Evolutionary conservation across 495 filamentous ascomycete species (phyloP).

Genomic region (Corynascus novoguineensis): DNA sequence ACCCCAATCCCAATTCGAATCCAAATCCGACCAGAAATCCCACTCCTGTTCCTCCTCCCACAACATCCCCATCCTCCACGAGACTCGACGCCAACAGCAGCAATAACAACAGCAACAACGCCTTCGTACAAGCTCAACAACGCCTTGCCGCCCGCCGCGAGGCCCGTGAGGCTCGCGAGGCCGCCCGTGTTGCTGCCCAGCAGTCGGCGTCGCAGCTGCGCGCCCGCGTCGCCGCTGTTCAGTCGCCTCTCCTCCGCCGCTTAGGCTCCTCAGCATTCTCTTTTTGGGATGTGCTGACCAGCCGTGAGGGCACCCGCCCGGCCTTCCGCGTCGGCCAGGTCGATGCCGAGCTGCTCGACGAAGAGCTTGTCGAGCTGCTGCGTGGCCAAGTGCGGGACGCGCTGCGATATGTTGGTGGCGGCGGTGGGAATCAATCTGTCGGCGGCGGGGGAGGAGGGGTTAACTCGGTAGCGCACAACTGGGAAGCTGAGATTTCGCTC

Average conservation of each 20-base stretch:
- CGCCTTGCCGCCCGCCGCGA: slow-evolving; percentile 73
- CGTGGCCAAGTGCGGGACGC: slow-evolving; percentile 84
- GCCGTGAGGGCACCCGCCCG: slow-evolving; percentile 73
- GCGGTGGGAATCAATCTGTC: slow-evolving; percentile 41
- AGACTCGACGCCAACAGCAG: slow-evolving; percentile 1
- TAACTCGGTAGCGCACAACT: slow-evolving; percentile 57
- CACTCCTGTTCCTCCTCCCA: neutral
- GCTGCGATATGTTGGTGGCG: slow-evolving; percentile 71
- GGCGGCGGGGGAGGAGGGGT: slow-evolving; percentile 37
- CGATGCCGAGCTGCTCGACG: slow-evolving; percentile 91
- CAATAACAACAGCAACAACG: too few relatives aligned
- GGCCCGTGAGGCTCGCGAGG: slow-evolving; percentile 58
- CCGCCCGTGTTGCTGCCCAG: slow-evolving; percentile 51
- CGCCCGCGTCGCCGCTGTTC: slow-evolving; percentile 52
- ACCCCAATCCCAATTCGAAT: neutral
- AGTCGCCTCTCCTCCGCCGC: slow-evolving; percentile 55
- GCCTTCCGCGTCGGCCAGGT: slow-evolving; percentile 94
- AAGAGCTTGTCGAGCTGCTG: slow-evolving; percentile 81
- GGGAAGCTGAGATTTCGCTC: slow-evolving; percentile 78
- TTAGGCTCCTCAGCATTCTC: slow-evolving; percentile 52
- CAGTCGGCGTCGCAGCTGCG: slow-evolving; percentile 55
- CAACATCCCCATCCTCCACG: neutral
- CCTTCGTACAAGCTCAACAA: slow-evolving; percentile 81
- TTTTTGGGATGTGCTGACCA: slow-evolving; percentile 64
- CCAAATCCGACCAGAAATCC: neutral